phyloP scores from a whole-genome alignment of 192 early-diverging fungal species.

The Diversispora eburnea region DNA sequence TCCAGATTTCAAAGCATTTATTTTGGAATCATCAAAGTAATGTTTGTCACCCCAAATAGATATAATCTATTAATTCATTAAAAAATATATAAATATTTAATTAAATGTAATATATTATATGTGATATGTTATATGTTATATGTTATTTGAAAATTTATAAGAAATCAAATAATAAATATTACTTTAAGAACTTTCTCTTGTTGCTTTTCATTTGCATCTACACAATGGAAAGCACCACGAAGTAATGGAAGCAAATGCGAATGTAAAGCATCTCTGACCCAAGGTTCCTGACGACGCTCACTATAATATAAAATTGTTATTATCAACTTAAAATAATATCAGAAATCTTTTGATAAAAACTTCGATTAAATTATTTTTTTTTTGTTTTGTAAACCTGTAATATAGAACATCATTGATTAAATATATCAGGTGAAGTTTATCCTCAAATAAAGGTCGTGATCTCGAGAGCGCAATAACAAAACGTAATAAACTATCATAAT shows the following conservation, averaged over 20 bases:
- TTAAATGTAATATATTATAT: not conserved
- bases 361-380: not conserved
- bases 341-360: not conserved
- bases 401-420: slow-evolving; percentile 52
- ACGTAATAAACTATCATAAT: slow-evolving; percentile 36
- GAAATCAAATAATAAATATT: slow-evolving; percentile 7
- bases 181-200: slow-evolving; percentile 50
- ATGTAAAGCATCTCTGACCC: slow-evolving; percentile 47
- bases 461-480: slow-evolving; percentile 42
- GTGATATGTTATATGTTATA: no score
- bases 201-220: slow-evolving; percentile 37
- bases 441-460: slow-evolving; percentile 38
- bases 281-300: slow-evolving; percentile 40
- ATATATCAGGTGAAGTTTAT: slow-evolving; percentile 50
- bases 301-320: slow-evolving; percentile 22
- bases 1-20: slow-evolving; percentile 12
- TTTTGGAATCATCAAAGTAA: slow-evolving; percentile 28
- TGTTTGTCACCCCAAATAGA: slow-evolving; percentile 29
- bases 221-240: slow-evolving; percentile 45
- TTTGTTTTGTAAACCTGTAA: slow-evolving; percentile 36
- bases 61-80: slow-evolving; percentile 25
- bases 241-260: slow-evolving; percentile 44
- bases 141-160: not conserved
- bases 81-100: slow-evolving; percentile 1
- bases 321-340: not conserved